Base-by-base conservation (phyloP, 768 basidiomycete genomes). In the Boletus vermiculosoides region DNA sequence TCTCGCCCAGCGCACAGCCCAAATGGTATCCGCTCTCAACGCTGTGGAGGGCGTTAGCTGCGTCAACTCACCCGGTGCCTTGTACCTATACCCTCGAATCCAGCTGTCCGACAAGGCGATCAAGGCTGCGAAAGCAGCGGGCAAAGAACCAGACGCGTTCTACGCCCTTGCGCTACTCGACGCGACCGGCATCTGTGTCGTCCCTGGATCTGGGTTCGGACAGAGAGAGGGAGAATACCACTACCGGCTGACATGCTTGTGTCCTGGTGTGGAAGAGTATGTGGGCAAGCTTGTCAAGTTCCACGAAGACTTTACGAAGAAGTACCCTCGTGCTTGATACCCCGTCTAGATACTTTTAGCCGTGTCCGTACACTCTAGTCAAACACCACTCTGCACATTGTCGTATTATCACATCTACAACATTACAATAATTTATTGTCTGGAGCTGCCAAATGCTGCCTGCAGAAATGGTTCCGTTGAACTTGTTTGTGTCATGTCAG, bases 191-290 rank as follows among this genome's bases (percentile, higher is more conserved):
- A 97, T 98, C 60, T 97, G 94, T 66, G 90, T 91, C 22, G 91
- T 98, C 5, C 92, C 94, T 6, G 96, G 96, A 0, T 87, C 86
- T 47, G 96, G 96, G 1, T 99, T 99, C 70, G 95, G 95, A 5
- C 95, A 98, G 77, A 88, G 81, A 73, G 86, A 89, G 49, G 93
- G 90, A 25, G 88, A 94, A 66, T 87, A 85, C 74, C 96, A 99
- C 74, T 88, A 97, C 69, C 78, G 96, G 36, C 74, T 98, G 70
- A 99, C 97, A 9, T 97, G 96, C 65, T 75, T 98, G 62, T 97
- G 94, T 66, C 94, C 94, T 3, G 93, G 92, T 40, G 92, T 93
- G 18, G 95, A 96, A 45, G 93, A 94, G 65, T 98, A 94, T 69
- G 89, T 96, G 10, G 79, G 80, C 34, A 88, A 91, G 66, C 77